Base-by-base conservation (phyloP, 1,284 basidiomycete genomes). In the Austroboletus sp. region DNA sequence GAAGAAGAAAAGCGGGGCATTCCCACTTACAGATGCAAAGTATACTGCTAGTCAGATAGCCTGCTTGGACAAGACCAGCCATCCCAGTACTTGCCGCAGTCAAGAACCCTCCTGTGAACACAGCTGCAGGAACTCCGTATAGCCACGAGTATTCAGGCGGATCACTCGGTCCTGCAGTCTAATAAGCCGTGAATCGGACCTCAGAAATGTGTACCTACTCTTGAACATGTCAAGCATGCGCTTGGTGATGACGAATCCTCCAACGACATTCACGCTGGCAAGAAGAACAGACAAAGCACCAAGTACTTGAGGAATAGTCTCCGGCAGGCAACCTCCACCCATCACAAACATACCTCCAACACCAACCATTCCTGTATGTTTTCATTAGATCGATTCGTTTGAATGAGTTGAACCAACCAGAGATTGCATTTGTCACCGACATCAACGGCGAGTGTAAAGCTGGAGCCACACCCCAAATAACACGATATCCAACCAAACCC, bases 151-250 rank as follows among this genome's bases (percentile, higher is more conserved):
- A 90, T 60, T 91, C 88, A 3, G 88, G 86, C 13, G 88, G 89
- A 66, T 91, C 88, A 42, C 78, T 83, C 1, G 81, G 80, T 38
- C 82, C 82, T 84, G 53, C 40, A 52, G 12, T 27, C 19, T 40
- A 16, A 35, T 45, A 44, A 53, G 40, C 15, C 30, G 6, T 7
- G 34, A 7, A 13, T 49, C 12, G 25, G 36, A 41, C 32, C 33
- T 33, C 19, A 19, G 51, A 16, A 32, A 26, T 17, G 34, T 29
- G 15, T 13, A 59, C 74, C 54, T 61, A 83, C 88, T 80, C 67
- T 86, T 87, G 67, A 91, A 91, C 81, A 91, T 89, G 59, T 90
- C 86, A 52, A 90, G 71, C 89, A 91, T 91, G 40, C 87, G 80
- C 65, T 89, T 87, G 12, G 85, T 87, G 57, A 88, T 82, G 23